Evolutionary conservation across 2,329 filamentous ascomycete species (phyloP).

Genomic region (Aspergillus pseudoglaucus): DNA sequence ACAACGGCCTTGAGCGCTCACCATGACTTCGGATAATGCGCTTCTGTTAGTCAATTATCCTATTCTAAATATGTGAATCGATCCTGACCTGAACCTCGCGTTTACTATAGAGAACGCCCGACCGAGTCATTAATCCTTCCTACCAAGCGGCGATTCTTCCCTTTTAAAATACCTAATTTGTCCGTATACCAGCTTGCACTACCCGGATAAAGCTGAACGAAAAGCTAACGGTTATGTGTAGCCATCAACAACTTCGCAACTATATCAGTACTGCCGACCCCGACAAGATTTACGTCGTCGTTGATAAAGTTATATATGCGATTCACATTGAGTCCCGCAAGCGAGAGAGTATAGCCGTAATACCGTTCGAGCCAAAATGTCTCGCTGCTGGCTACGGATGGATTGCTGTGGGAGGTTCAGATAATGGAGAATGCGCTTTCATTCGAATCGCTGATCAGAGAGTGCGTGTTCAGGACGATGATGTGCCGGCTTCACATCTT

Average conservation of each 20-base stretch:
- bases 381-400: constrained; percentile 80
- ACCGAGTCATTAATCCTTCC: constrained; percentile 60
- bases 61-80: constrained; percentile 6
- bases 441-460: constrained; percentile 53
- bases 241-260: constrained; percentile 61
- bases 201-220: constrained; percentile 6
- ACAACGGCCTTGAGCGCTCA: constrained; percentile 25
- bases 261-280: constrained; percentile 75
- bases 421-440: constrained; percentile 78
- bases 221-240: constrained; percentile 17
- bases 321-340: constrained; percentile 64
- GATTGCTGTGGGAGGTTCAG: constrained; percentile 79
- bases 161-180: constrained; percentile 59
- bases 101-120: constrained; percentile 51
- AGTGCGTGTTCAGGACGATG: constrained; percentile 30
- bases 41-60: constrained; percentile 26
- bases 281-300: constrained; percentile 78
- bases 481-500: constrained; percentile 27
- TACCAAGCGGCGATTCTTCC: constrained; percentile 60
- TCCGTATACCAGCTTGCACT: constrained; percentile 37
- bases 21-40: constrained; percentile 38
- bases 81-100: constrained; percentile 8
- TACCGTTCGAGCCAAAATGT: constrained; percentile 72
- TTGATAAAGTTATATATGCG: constrained; percentile 65
- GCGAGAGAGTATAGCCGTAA: constrained; percentile 64